Conservation (phyloP, 306 rosid species). For the Cucurbita maxima region DNA sequence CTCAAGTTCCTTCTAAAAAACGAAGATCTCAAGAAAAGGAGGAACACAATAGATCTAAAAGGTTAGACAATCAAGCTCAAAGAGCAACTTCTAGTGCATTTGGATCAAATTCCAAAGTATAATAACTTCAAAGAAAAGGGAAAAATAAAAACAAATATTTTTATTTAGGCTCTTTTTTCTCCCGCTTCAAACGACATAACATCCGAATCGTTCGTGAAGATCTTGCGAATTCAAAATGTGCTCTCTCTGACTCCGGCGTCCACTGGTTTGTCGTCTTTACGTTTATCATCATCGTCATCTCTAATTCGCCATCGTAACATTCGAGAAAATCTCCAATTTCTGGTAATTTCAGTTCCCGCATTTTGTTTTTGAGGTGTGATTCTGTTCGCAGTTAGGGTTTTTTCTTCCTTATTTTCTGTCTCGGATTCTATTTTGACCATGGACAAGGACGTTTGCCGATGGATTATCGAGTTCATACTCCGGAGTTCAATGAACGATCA, state of each 20-base stretch:
- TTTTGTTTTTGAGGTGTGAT: no score
- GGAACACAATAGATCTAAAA: no score
- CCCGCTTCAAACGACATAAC: not conserved
- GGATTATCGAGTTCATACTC: slow-evolving; percentile 51
- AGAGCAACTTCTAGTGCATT: no score
- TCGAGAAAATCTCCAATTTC: not conserved
- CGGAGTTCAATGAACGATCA: slow-evolving; percentile 29
- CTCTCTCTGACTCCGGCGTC: not conserved
- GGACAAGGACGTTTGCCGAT: slow-evolving; percentile 33
- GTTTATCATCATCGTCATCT: not conserved
- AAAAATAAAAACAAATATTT: no score
- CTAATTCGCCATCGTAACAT: not conserved
- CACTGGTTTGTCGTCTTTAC: not conserved
- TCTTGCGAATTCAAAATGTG: not conserved
- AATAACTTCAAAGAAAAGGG: no score
- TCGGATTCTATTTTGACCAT: not conserved
- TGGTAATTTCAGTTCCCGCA: no score
- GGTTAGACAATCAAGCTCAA: no score
- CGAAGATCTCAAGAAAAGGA: no score
- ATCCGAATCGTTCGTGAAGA: not conserved
- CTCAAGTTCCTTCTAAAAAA: no score
- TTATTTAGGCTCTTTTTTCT: no score
- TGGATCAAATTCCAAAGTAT: no score
- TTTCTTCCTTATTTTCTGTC: not conserved
- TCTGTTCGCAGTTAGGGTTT: not conserved